These are phyloP conservation scores for Takashimella koratensis DNA, from an alignment of 1,284 basidiomycete species.

Conservation along the genomic window DNA sequence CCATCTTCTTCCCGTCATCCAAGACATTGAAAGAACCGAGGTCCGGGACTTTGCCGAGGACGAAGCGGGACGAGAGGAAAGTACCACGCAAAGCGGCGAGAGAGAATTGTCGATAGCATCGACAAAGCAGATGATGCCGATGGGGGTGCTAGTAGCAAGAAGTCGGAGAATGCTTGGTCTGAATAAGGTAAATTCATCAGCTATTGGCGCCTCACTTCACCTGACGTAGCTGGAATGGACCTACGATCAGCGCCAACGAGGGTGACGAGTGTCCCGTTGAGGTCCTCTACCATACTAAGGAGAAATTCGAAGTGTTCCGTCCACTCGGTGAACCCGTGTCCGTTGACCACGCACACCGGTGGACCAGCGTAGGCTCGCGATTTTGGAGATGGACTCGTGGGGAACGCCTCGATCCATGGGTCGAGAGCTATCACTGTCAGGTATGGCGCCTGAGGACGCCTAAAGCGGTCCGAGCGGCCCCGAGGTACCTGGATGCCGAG, in stretches of 20 bases:
- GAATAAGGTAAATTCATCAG: too few species aligned
- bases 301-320: slow-evolving; percentile 63
- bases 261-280: slow-evolving; percentile 30
- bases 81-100: too few species aligned
- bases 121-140: too few species aligned
- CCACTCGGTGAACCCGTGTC: slow-evolving; percentile 71
- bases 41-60: too few species aligned
- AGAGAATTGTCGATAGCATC: too few species aligned
- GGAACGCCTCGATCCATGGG: slow-evolving; percentile 72
- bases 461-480: too few species aligned
- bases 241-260: slow-evolving; percentile 37
- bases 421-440: slow-evolving; percentile 62
- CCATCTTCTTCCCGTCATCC: too few species aligned
- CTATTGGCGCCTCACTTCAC: too few species aligned
- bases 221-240: slow-evolving; percentile 11
- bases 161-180: slow-evolving; percentile 48
- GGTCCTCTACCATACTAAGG: slow-evolving; percentile 52
- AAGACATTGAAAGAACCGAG: too few species aligned
- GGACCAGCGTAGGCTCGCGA: slow-evolving; percentile 90
- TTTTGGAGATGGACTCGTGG: slow-evolving; percentile 63
- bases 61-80: too few species aligned
- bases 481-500: too few species aligned
- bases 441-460: too few species aligned
- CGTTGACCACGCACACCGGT: slow-evolving; percentile 81
- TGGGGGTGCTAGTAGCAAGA: slow-evolving; percentile 33